Conservation (phyloP, 2,329 filamentous ascomycete species). For the Pseudogymnoascus destructans region DNA sequence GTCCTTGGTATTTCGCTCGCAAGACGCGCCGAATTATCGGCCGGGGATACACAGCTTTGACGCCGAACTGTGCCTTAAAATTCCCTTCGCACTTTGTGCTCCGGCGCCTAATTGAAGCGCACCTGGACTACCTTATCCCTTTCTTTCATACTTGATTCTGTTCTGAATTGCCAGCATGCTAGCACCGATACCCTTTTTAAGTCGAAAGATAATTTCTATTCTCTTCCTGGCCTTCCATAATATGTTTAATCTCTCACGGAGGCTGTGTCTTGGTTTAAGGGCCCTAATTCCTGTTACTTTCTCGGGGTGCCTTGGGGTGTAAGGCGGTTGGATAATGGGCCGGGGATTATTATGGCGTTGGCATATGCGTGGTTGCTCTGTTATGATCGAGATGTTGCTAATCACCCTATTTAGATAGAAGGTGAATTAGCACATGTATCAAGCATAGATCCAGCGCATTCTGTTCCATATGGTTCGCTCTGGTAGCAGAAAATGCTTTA, state of each 20-base stretch:
- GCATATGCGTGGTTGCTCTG: background rate
- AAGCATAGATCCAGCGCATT: background rate
- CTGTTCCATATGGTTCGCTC: background rate
- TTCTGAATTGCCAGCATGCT: slow-evolving; percentile 1
- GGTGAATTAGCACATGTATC: background rate
- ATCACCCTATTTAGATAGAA: background rate
- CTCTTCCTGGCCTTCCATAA: background rate
- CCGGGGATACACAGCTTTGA: background rate
- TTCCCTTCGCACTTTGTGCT: background rate
- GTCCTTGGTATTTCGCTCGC: too few species aligned
- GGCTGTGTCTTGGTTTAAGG: background rate
- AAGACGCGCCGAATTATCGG: too few species aligned
- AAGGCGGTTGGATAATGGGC: background rate
- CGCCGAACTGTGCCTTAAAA: background rate
- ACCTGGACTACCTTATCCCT: background rate
- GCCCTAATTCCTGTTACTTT: background rate
- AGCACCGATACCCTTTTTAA: background rate
- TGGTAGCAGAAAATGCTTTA: background rate
- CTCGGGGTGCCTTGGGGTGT: background rate
- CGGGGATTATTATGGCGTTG: background rate
- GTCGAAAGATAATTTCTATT: background rate
- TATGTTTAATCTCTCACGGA: background rate
- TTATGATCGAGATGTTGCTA: background rate
- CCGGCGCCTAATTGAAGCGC: background rate
- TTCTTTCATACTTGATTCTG: background rate